A percentile compares a stretch with the other conserved stretches of the same genome.
These are phyloP conservation scores for Lasiodiplodia sp. DNA, from an alignment of 2,329 filamentous ascomycete species.

Conservation along the genomic window DNA sequence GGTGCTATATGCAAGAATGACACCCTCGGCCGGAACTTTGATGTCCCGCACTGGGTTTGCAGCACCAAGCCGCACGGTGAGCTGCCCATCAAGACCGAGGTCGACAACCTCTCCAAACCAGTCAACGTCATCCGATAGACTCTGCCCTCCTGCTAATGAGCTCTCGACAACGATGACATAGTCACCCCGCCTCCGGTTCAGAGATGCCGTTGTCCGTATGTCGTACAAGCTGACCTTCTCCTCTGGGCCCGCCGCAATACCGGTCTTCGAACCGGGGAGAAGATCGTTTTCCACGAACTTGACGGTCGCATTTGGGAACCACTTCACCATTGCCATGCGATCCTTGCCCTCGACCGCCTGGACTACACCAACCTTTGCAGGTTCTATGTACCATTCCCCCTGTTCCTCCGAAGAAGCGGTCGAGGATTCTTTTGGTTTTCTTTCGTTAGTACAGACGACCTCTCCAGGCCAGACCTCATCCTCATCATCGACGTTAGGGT, in stretches of 20 bases:
- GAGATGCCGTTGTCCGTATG: conserved; percentile 56
- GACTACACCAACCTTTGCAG: conserved; percentile 62
- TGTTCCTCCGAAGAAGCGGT: conserved; percentile 32
- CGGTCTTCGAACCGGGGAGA: conserved; percentile 48
- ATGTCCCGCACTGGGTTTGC: conserved; percentile 59
- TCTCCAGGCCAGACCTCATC: conserved; percentile 66
- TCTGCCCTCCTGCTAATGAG: conserved; percentile 6
- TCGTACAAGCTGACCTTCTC: conserved; percentile 67
- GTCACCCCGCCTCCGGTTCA: conserved; percentile 60
- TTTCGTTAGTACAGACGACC: conserved; percentile 58
- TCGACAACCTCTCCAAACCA: conserved; percentile 67
- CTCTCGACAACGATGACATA: conserved; percentile 55
- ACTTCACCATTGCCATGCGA: conserved; percentile 63
- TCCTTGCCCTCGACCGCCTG: conserved; percentile 64
- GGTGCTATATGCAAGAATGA: conserved; percentile 56
- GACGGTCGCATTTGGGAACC: conserved; percentile 52
- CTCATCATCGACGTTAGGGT: conserved; percentile 60
- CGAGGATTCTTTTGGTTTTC: conserved; percentile 17
- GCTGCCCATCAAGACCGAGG: conserved; percentile 59
- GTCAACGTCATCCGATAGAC: conserved; percentile 39
- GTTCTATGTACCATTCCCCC: conserved; percentile 46
- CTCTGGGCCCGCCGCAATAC: conserved; percentile 49
- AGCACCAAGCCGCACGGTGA: conserved; percentile 62
- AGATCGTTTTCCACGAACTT: conserved; percentile 46
- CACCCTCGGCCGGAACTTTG: conserved; percentile 55